Evolutionary conservation across 768 basidiomycete species (phyloP).

Genomic region (Tylopilus cervinicoccineus): DNA sequence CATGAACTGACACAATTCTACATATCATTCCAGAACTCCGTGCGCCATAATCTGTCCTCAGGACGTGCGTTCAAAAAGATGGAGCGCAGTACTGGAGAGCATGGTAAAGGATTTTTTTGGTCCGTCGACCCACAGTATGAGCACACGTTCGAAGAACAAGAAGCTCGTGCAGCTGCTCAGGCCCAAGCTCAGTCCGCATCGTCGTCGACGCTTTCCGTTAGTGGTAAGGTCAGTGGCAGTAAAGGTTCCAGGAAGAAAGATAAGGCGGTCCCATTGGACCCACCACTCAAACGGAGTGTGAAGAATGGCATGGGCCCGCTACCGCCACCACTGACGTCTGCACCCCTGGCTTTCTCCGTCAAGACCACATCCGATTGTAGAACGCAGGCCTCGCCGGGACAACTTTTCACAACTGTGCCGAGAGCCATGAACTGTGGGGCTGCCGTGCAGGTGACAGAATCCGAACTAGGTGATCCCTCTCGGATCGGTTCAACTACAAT

Average conservation of each 20-base stretch:
- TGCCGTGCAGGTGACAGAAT: slow-evolving; percentile 2
- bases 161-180: slow-evolving; percentile 44
- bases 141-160: slow-evolving; percentile 68
- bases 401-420: slow-evolving; percentile 8
- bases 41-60: slow-evolving; percentile 93
- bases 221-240: slow-evolving; percentile 33
- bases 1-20: slow-evolving; percentile 11
- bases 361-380: slow-evolving; percentile 5
- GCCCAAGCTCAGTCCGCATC: slow-evolving; percentile 24
- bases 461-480: slow-evolving; percentile 3
- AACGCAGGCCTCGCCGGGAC: slow-evolving; percentile 2
- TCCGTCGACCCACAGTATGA: slow-evolving; percentile 75
- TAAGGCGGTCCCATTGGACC: slow-evolving; percentile 50
- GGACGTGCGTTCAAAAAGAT: slow-evolving; percentile 89
- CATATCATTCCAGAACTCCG: slow-evolving; percentile 64
- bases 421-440: neutral
- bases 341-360: slow-evolving; percentile 53
- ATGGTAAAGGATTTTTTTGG: slow-evolving; percentile 94
- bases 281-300: slow-evolving; percentile 65
- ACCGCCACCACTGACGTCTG: slow-evolving; percentile 67
- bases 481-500: neutral
- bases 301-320: slow-evolving; percentile 57
- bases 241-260: slow-evolving; percentile 54
- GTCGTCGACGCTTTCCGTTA: slow-evolving; percentile 15
- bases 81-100: slow-evolving; percentile 78